A percentile compares a stretch with the other conserved stretches of the same genome.
phyloP scores from a whole-genome alignment of 805 yeast genomes.

The Jamesozyma rosinii region DNA sequence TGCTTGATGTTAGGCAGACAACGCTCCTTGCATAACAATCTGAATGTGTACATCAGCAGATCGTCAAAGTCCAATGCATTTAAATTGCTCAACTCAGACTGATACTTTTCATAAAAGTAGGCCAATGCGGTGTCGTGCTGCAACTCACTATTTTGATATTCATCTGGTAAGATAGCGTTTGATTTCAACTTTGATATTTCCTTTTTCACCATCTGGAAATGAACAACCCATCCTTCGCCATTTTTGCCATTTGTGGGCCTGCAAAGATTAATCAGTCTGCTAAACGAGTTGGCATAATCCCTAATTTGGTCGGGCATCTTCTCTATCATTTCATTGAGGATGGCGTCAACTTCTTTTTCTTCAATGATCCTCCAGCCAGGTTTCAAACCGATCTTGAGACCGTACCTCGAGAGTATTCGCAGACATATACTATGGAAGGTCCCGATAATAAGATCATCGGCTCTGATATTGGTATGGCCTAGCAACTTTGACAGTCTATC shows the following conservation, averaged over 20 bases:
- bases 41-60: slow-evolving; percentile 48
- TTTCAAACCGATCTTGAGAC: slow-evolving; percentile 39
- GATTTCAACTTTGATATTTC: slow-evolving; percentile 53
- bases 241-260: slow-evolving; percentile 9
- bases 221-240: slow-evolving; percentile 32
- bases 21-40: slow-evolving; percentile 37
- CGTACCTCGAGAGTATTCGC: slow-evolving; percentile 47
- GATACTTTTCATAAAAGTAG: slow-evolving; percentile 45
- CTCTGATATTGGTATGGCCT: slow-evolving; percentile 25
- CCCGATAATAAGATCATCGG: slow-evolving; percentile 54
- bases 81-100: slow-evolving; percentile 35
- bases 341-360: slow-evolving; percentile 45
- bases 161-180: slow-evolving; percentile 38
- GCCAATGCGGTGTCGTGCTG: slow-evolving; percentile 29
- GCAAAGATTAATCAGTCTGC: slow-evolving; percentile 25
- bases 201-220: slow-evolving; percentile 34
- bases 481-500: slow-evolving; percentile 44
- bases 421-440: slow-evolving; percentile 84
- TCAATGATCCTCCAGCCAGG: slow-evolving; percentile 48
- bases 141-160: slow-evolving; percentile 24
- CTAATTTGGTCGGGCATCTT: slow-evolving; percentile 28
- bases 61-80: slow-evolving; percentile 75
- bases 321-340: slow-evolving; percentile 31
- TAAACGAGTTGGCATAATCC: slow-evolving; percentile 25
- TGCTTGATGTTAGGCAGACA: slow-evolving; percentile 48